phyloP scores from a whole-genome alignment of 768 basidiomycete genomes.

The Cubamyces sp. region DNA sequence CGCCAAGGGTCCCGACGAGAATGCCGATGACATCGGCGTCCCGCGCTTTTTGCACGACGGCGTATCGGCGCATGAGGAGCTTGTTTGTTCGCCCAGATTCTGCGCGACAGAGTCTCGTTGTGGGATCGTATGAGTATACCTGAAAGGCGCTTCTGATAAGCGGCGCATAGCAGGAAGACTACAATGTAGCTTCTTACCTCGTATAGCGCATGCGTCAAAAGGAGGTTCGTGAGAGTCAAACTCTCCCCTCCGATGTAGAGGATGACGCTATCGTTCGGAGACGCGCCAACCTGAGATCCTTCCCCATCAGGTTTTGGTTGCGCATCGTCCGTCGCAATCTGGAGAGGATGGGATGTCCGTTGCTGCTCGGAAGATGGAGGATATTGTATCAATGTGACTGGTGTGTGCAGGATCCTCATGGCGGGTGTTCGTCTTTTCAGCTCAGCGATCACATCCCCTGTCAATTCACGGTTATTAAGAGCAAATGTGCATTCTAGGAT shows the following conservation, averaged over 20 bases:
- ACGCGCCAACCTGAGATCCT: neutral
- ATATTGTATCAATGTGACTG: constrained; percentile 32
- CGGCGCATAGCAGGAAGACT: neutral
- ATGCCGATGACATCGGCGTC: constrained; percentile 96
- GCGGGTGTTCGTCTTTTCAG: constrained; percentile 36
- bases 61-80: constrained; percentile 89
- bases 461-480: neutral
- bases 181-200: constrained; percentile 46
- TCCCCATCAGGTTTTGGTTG: neutral
- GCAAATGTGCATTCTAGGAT: no score
- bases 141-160: constrained; percentile 32
- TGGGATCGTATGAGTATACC: constrained; percentile 81
- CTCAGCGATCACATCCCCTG: constrained; percentile 40
- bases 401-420: constrained; percentile 42
- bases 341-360: neutral
- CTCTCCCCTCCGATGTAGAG: constrained; percentile 80
- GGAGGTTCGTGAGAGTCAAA: constrained; percentile 78
- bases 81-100: constrained; percentile 77
- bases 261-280: constrained; percentile 40
- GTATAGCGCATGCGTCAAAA: constrained; percentile 77
- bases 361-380: constrained; percentile 19
- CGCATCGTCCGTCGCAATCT: neutral
- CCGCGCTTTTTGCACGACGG: constrained; percentile 81
- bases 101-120: constrained; percentile 46
- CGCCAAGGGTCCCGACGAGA: constrained; percentile 91